Percentiles rank a stretch among this genome's conserved stretches.
Conservation (phyloP, 164 flowering plant species). For the Amborella trichopoda region DNA sequence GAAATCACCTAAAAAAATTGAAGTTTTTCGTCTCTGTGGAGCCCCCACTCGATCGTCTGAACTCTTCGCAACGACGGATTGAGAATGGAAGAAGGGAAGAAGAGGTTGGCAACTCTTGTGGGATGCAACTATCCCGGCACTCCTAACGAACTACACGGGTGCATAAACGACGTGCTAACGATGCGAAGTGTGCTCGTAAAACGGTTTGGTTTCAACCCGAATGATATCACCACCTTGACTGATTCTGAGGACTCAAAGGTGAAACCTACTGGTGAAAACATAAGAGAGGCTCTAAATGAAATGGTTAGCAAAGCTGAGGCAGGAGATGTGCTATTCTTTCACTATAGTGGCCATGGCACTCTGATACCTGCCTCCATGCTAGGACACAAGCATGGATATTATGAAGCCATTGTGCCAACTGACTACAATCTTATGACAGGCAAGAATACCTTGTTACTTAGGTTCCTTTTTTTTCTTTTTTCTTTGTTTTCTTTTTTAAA, state of each 20-base stretch:
- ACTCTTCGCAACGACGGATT: no score
- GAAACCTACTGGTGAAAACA: slow-evolving; percentile 64
- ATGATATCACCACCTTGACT: slow-evolving; percentile 31
- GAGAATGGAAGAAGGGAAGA: slow-evolving; percentile 13
- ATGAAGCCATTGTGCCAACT: slow-evolving; percentile 75
- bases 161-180: slow-evolving; percentile 62
- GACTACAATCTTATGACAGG: slow-evolving; percentile 83
- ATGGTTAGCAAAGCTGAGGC: slow-evolving; percentile 45
- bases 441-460: slow-evolving; percentile 9
- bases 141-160: slow-evolving; percentile 51
- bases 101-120: slow-evolving; percentile 46
- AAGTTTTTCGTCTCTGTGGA: no score
- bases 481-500: no score
- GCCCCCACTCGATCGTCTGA: no score
- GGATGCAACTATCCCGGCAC: slow-evolving; percentile 62
- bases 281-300: slow-evolving; percentile 26
- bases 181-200: slow-evolving; percentile 32
- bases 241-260: slow-evolving; percentile 30
- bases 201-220: slow-evolving; percentile 39
- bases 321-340: slow-evolving; percentile 60
- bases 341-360: slow-evolving; percentile 86
- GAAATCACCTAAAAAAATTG: no score
- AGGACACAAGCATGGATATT: slow-evolving; percentile 18
- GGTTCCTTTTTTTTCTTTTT: no score
- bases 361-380: slow-evolving; percentile 22